phyloP scores from a whole-genome alignment of 2,329 filamentous ascomycete genomes.

The Talaromyces piceae region DNA sequence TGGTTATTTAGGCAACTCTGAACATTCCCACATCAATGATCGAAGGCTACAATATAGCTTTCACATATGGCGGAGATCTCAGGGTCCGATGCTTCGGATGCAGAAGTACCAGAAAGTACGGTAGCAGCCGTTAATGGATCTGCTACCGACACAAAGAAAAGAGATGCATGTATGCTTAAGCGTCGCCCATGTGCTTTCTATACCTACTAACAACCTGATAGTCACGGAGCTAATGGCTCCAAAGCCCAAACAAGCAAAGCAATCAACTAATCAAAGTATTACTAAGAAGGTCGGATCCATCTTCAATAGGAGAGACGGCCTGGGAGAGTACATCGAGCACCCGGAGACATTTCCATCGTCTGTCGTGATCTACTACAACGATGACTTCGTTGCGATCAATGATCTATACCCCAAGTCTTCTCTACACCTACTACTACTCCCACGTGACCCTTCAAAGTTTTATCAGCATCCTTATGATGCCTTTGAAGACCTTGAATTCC shows the following conservation, averaged over 20 bases:
- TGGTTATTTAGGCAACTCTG: too few relatives aligned
- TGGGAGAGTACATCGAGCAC: slow-evolving; percentile 59
- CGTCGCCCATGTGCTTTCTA: background rate
- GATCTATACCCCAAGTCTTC: slow-evolving; percentile 82
- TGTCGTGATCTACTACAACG: slow-evolving; percentile 58
- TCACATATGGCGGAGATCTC: slow-evolving; percentile 16
- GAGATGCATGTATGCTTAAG: slow-evolving; percentile 29
- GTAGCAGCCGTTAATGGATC: slow-evolving; percentile 1
- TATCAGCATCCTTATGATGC: slow-evolving; percentile 68
- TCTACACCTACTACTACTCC: slow-evolving; percentile 81
- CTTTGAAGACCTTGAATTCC: slow-evolving; percentile 63
- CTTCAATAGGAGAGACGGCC: slow-evolving; percentile 50
- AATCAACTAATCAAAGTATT: slow-evolving; percentile 4
- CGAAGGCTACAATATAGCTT: background rate
- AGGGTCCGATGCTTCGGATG: slow-evolving; percentile 8
- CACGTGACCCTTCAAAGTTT: slow-evolving; percentile 56
- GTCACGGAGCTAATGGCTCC: slow-evolving; percentile 51
- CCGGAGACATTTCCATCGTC: slow-evolving; percentile 54
- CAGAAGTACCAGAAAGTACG: slow-evolving; percentile 8
- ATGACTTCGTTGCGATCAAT: slow-evolving; percentile 67
- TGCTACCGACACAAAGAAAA: slow-evolving; percentile 20
- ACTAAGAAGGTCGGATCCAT: slow-evolving; percentile 16
- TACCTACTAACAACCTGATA: slow-evolving; percentile 15
- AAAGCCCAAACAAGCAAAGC: slow-evolving; percentile 36
- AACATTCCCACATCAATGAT: background rate